These are phyloP conservation scores for Aaosphaeria arxii DNA, from an alignment of 2,329 filamentous ascomycete genomes.

Conservation along the genomic window DNA sequence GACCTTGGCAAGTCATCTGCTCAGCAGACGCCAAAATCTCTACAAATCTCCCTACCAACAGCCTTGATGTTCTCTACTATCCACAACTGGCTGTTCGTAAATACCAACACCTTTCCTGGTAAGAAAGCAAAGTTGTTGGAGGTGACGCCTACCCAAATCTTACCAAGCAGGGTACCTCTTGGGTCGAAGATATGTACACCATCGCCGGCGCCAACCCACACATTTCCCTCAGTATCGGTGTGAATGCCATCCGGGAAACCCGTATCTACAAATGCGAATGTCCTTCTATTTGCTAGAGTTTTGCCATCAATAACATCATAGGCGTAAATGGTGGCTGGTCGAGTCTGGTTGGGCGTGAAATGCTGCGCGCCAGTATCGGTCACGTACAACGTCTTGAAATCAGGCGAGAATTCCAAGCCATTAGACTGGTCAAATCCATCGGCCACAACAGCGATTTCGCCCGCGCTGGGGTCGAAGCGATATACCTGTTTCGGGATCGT, in stretches of 20 bases:
- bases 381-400: slow-evolving; percentile 45
- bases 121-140: slow-evolving; percentile 37
- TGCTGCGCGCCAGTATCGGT: slow-evolving; percentile 46
- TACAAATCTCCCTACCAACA: slow-evolving; percentile 31
- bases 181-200: slow-evolving; percentile 55
- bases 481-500: slow-evolving; percentile 39
- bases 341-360: slow-evolving; percentile 31
- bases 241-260: slow-evolving; percentile 61
- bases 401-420: slow-evolving; percentile 45
- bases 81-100: slow-evolving; percentile 35
- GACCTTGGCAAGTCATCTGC: no score
- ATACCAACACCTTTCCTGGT: slow-evolving; percentile 31
- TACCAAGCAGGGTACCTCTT: slow-evolving; percentile 51
- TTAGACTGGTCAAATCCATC: slow-evolving; percentile 44
- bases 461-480: slow-evolving; percentile 42
- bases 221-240: slow-evolving; percentile 53
- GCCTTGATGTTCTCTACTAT: slow-evolving; percentile 33
- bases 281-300: slow-evolving; percentile 33
- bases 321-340: slow-evolving; percentile 42
- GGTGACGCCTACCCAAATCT: slow-evolving; percentile 52
- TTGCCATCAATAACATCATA: slow-evolving; percentile 41
- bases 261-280: slow-evolving; percentile 55
- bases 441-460: slow-evolving; percentile 41
- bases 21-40: slow-evolving; percentile 27
- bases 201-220: slow-evolving; percentile 55